These are phyloP conservation scores for Aureobasidium uvarum DNA, from an alignment of 2,329 filamentous ascomycete genomes.

Conservation along the genomic window DNA sequence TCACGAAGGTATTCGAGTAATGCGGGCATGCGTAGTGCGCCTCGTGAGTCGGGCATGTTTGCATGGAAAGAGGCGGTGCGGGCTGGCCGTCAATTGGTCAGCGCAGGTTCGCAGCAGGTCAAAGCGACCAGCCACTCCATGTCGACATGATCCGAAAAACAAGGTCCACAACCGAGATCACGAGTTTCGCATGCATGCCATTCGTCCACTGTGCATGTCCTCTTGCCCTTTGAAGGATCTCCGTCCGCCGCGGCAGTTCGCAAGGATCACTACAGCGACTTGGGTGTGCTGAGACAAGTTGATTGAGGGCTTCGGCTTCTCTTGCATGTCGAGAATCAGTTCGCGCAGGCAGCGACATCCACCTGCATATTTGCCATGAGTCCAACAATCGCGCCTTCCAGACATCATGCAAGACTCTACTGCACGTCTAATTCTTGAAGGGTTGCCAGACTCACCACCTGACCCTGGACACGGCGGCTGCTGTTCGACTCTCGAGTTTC, in stretches of 20 bases:
- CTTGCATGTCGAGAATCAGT: not conserved
- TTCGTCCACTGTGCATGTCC: not conserved
- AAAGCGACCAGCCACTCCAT: slow-evolving; percentile 24
- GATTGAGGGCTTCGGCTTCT: not conserved
- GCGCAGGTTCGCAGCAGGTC: slow-evolving; percentile 16
- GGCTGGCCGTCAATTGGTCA: slow-evolving; percentile 11
- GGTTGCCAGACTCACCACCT: not conserved
- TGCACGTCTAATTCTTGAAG: slow-evolving; percentile 17
- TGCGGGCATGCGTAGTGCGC: slow-evolving; percentile 23
- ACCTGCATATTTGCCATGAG: slow-evolving; percentile 23
- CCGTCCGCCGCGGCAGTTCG: not conserved
- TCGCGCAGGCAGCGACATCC: slow-evolving; percentile 6
- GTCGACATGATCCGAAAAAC: not conserved
- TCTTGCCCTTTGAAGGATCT: not conserved
- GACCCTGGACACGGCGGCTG: slow-evolving; percentile 1
- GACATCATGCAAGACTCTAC: not conserved
- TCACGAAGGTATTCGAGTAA: slow-evolving; percentile 15
- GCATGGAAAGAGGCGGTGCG: slow-evolving; percentile 25
- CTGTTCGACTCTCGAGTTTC: not conserved
- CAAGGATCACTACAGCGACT: not conserved
- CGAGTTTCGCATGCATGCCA: not conserved
- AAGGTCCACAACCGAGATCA: slow-evolving; percentile 17
- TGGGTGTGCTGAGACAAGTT: not conserved
- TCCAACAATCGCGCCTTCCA: not conserved
- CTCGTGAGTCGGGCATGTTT: slow-evolving; percentile 26